These are phyloP conservation scores for Ceratocystis variospora DNA, from an alignment of 2,329 filamentous ascomycete genomes.

Conservation along the genomic window DNA sequence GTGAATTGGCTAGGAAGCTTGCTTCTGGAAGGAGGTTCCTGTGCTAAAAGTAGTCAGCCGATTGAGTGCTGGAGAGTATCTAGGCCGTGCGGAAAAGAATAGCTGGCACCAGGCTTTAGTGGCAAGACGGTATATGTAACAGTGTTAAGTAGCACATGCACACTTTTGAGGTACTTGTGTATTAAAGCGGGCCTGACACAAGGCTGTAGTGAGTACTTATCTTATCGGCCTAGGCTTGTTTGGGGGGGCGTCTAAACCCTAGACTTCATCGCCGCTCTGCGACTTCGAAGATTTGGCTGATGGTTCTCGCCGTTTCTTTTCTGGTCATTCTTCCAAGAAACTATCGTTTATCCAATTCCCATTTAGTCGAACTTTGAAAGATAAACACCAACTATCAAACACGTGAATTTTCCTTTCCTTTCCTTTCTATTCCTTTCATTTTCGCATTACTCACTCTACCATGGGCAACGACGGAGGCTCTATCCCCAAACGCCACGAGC, in stretches of 20 bases:
- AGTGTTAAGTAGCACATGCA: not conserved
- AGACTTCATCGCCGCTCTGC: not conserved
- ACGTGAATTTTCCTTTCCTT: not conserved
- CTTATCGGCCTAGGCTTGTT: not conserved
- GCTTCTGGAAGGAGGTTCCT: constrained; percentile 2
- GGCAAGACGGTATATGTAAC: no score
- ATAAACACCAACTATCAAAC: not conserved
- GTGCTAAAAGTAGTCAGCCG: constrained; percentile 2
- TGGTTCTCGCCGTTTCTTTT: no score
- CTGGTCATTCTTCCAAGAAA: no score
- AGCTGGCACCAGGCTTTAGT: not conserved
- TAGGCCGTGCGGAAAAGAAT: not conserved
- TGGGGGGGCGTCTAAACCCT: not conserved
- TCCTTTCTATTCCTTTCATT: not conserved
- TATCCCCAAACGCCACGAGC: constrained; percentile 87
- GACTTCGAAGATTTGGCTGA: not conserved
- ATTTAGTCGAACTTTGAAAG: no score
- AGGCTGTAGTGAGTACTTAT: constrained; percentile 1
- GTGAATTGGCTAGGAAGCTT: constrained; percentile 1
- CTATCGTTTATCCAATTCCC: no score
- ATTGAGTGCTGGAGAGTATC: not conserved
- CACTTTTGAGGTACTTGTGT: not conserved
- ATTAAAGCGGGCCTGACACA: not conserved
- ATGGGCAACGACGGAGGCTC: constrained; percentile 99
- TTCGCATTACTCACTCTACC: constrained; percentile 19